Evolutionary conservation across 768 basidiomycete species (phyloP), one percentile per base, ranked within the genome.

Genomic region (Filobasidium wieringae): DNA sequence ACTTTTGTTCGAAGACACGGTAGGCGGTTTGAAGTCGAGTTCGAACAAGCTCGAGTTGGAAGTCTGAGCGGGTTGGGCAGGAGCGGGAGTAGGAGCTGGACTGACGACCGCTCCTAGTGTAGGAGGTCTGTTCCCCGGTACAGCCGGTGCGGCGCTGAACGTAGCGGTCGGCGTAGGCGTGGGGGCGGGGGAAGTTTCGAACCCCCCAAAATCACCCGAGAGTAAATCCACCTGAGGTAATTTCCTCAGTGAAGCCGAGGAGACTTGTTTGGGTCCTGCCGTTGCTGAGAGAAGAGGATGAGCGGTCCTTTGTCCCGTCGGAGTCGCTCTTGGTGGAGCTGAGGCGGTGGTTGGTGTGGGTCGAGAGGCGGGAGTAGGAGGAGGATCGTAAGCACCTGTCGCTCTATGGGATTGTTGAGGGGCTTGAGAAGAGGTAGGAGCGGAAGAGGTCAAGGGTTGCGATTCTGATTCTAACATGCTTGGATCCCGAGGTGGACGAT

Each of bases 401-500:
- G 40, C 43, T n/a, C 24, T 22, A 2, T 29, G 36, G 2, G 26
- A 17, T 30, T 40, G 37, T 14, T 60, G 53, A 4, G 64, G 64
- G 3, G 69, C 61, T 8, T 64, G 51, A 29, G 65, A 56, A 49
- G 64, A 45, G 30, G 57, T 57, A n/a, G 68, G 58, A 40, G 51
- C 51, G 15, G 65, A 41, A 15, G 8, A 12, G 6, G 53, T 27
- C 22, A 50, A 30, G 5, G 54, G 24, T 12, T 9, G 54, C 31
- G 27, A 9, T 0, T 55, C 76, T 33, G 72, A 75, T 8, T 89
- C 90, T 14, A 96, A 79, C 0, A 81, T 75, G 17, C 85, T 83
- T 2, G 92, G 93, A 72, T 96, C 87, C 0, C 75, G 68, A 0
- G 93, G 93, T 0, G 79, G 82, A 14, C 87, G 85, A 0, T 87